Conservation (phyloP, 1,139 yeast species). For the Saccharomyces pastorianus region DNA sequence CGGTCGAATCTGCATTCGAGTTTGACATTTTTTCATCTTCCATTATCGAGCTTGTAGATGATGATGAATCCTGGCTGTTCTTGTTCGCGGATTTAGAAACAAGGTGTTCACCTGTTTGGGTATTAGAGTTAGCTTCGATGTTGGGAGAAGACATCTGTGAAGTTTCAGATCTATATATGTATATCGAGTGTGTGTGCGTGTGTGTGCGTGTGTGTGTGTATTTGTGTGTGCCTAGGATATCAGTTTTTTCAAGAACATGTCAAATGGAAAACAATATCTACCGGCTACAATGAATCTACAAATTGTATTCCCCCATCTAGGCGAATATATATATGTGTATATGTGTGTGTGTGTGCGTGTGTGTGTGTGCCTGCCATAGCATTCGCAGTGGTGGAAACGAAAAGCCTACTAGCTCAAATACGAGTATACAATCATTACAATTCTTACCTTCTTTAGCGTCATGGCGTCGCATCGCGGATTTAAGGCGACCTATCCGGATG, state of each 20-base stretch:
- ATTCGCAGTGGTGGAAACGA: no score
- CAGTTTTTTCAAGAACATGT: background rate
- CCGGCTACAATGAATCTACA: background rate
- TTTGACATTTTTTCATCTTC: background rate
- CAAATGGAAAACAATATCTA: background rate
- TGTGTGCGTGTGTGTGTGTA: background rate
- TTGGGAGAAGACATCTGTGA: background rate
- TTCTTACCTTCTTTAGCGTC: background rate
- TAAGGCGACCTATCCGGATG: background rate
- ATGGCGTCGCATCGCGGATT: background rate
- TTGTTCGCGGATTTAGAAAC: background rate
- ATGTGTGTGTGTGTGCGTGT: no score
- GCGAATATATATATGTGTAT: background rate
- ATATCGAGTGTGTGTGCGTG: background rate
- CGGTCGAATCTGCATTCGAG: background rate
- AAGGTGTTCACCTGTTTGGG: background rate
- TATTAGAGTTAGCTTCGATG: background rate
- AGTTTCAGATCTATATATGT: background rate
- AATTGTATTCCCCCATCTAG: background rate
- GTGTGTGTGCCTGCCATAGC: background rate
- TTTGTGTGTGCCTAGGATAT: background rate
- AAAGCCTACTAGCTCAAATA: background rate
- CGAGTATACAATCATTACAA: background rate
- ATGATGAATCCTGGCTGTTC: background rate
- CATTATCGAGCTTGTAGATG: background rate